Conservation (phyloP, 1,284 basidiomycete species). For the Trametes polyzona region DNA sequence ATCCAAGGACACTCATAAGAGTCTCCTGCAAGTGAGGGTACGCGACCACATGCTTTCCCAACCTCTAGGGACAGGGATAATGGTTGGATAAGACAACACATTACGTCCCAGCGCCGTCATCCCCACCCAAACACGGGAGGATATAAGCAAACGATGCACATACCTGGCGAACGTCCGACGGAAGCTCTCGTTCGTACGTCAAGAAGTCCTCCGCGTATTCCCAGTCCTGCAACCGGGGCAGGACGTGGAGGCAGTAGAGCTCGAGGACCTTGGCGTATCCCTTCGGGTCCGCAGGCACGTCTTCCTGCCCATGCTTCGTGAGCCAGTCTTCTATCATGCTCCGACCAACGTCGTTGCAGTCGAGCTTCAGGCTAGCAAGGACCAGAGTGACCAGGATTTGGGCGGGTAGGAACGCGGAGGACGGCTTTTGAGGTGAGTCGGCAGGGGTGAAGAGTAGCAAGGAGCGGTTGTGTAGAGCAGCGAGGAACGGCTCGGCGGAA, state of each 20-base stretch:
- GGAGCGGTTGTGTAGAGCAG: constrained; percentile 63
- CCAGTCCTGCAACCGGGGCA: constrained; percentile 77
- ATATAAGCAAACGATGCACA: constrained; percentile 24
- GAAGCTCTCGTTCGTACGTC: constrained; percentile 68
- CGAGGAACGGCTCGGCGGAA: constrained; percentile 61
- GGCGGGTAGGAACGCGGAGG: constrained; percentile 63
- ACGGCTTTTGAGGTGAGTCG: constrained; percentile 40
- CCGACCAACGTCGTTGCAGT: constrained; percentile 61
- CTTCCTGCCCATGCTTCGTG: constrained; percentile 44
- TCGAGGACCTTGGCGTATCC: constrained; percentile 76
- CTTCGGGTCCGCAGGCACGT: constrained; percentile 41
- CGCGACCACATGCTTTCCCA: too few species aligned
- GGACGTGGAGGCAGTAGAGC: constrained; percentile 70
- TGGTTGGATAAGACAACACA: not conserved
- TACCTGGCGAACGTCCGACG: constrained; percentile 56
- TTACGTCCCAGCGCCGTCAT: not conserved
- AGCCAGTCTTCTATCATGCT: constrained; percentile 79
- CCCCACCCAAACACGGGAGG: not conserved
- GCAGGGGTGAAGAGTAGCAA: constrained; percentile 66
- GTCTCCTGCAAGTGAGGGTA: too few species aligned
- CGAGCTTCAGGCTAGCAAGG: constrained; percentile 68
- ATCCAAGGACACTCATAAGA: too few species aligned
- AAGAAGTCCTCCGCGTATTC: constrained; percentile 76
- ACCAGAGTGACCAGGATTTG: constrained; percentile 70
- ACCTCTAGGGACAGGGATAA: not conserved